Percentiles rank a stretch among this genome's conserved stretches.
These are phyloP conservation scores for slime mould (Dictyostelium discoideum) DNA, from an alignment of 78 protist species.

Conservation along the genomic window DNA sequence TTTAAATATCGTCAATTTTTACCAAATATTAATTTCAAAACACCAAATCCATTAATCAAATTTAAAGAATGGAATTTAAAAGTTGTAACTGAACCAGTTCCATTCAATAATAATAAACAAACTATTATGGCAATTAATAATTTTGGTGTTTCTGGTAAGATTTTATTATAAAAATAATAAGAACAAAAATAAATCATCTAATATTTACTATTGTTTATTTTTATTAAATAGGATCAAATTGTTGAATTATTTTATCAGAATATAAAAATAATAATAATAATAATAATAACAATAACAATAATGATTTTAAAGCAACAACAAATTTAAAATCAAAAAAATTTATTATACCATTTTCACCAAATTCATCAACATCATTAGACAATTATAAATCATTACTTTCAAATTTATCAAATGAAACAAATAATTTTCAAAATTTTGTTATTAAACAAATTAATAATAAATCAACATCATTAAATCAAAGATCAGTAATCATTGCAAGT, in stretches of 20 bases:
- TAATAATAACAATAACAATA: too few species aligned
- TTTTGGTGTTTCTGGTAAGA: slow-evolving; percentile 21
- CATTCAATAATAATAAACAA: neutral
- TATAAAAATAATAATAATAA: neutral
- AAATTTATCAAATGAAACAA: neutral
- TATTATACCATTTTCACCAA: slow-evolving; percentile 9
- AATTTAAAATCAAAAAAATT: neutral
- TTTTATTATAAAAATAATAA: too few species aligned
- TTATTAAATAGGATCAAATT: neutral
- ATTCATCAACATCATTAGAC: slow-evolving; percentile 6
- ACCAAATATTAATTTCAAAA: slow-evolving; percentile 44
- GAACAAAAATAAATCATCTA: too few species aligned
- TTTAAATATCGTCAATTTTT: slow-evolving; percentile 22
- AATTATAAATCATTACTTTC: neutral
- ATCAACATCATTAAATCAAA: neutral
- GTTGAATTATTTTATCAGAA: neutral
- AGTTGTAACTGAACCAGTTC: slow-evolving; percentile 17
- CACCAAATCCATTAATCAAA: slow-evolving; percentile 50
- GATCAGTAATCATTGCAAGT: neutral
- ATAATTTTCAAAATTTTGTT: neutral
- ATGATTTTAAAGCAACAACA: neutral
- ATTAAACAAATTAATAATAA: neutral
- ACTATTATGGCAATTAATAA: slow-evolving; percentile 26
- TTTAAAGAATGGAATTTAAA: slow-evolving; percentile 29
- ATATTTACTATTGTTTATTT: too few species aligned